Base-by-base conservation (phyloP, 192 early-diverging fungal species). In the Entomortierella beljakovae region DNA sequence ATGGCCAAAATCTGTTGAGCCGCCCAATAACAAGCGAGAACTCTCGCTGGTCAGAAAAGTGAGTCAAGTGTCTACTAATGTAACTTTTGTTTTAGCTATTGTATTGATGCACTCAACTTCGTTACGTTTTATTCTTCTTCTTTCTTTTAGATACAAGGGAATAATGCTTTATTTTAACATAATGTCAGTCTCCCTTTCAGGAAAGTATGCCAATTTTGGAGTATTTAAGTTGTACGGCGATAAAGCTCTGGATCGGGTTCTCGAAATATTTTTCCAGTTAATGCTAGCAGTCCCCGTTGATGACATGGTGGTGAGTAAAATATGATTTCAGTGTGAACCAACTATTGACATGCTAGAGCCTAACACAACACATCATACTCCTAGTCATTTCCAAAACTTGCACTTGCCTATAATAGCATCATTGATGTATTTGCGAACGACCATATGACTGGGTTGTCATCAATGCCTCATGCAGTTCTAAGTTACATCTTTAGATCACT, bases 171-270 rank as follows among this genome's bases (percentile, higher is more conserved):
- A 92, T 75, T 93, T 96, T 37, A 82, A 76, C 38, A 94, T 93
- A 9, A 70, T 97, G 68, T 87, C 85, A 31, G 85, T 86, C 7
- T 84, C 92, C n/a, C 69, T 96, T 2, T 81, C 87, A 7, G 96
- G 96, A 60, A 87, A 89, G 59, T 97, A 96, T 71, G 91, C 96
- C 51, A 93, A 92, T 42, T 95, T 97, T 84, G 94, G 94, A 11
- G 92, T 96, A 29, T 94, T 96, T 82, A 90, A 88, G 52, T 81
- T 97, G 32, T 97, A 97, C 64, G 87, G 89, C 46, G 95, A 97
- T 68, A 88, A 84, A 6, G 91, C 95, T 13, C 80, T 96, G 34
- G 89, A 90, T 51, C 74, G 85, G n/a, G 91, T 92, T 5, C 80
- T 94, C 28, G 73, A 81, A 7, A 84, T 90, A 15, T 72, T 89